Conservation (phyloP, 441 rosid genomes). For the Iberis amara region DNA sequence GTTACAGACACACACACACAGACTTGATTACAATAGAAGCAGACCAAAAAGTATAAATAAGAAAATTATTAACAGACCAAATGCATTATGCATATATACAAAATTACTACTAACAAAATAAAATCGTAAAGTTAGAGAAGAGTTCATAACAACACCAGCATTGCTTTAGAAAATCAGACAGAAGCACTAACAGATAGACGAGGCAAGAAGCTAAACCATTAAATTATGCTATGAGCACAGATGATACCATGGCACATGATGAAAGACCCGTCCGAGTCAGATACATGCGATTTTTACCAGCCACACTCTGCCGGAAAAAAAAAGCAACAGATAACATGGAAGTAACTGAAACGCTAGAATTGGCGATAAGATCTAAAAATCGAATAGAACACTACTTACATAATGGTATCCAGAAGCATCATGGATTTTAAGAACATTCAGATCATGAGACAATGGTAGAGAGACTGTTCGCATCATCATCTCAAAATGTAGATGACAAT, state of each 20-base stretch:
- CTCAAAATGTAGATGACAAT: not conserved
- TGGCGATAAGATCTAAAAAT: not conserved
- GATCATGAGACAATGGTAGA: conserved; percentile 50
- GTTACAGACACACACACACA: not conserved
- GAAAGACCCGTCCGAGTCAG: conserved; percentile 42
- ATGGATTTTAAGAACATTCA: conserved; percentile 36
- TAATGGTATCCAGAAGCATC: conserved; percentile 36
- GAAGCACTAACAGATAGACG: not conserved
- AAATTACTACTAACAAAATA: not conserved
- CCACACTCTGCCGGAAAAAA: conserved; percentile 35
- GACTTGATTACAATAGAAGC: not conserved
- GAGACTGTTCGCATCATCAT: conserved; percentile 49
- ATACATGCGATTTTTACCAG: conserved; percentile 39
- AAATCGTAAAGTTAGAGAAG: not conserved
- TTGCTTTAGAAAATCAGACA: too few species aligned
- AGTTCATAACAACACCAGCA: conserved; percentile 5
- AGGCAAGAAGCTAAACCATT: conserved; percentile 6
- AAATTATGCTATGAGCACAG: conserved; percentile 16
- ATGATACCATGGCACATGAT: conserved; percentile 49
- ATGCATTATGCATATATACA: not conserved
- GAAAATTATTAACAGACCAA: not conserved
- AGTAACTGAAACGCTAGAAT: not conserved
- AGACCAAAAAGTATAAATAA: too few species aligned
- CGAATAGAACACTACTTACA: conserved; percentile 35
- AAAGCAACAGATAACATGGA: not conserved